Conservation (phyloP, 495 filamentous ascomycete genomes). For the Lasiosphaeria hispida region DNA sequence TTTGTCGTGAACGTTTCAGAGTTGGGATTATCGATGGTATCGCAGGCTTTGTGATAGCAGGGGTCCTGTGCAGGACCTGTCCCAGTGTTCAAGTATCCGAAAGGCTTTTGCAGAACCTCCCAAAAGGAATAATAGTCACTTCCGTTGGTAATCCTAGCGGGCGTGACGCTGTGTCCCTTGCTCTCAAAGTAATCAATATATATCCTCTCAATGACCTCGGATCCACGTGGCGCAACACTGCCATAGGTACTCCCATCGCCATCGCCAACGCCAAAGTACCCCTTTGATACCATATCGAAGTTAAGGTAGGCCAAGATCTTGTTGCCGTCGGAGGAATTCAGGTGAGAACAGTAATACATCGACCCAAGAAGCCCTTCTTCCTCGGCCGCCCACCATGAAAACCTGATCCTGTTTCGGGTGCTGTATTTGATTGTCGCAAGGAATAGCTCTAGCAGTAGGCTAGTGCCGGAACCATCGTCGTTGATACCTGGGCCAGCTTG, state of each 20-base stretch:
- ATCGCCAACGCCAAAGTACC: slow-evolving; percentile 44
- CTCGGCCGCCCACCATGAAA: slow-evolving; percentile 49
- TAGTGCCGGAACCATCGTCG: slow-evolving; percentile 35
- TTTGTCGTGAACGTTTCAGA: slow-evolving; percentile 39
- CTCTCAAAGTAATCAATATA: slow-evolving; percentile 33
- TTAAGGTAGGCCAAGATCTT: slow-evolving; percentile 46
- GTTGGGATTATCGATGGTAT: slow-evolving; percentile 41
- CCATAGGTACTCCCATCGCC: slow-evolving; percentile 37
- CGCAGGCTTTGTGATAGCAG: slow-evolving; percentile 47
- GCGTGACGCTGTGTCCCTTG: slow-evolving; percentile 32
- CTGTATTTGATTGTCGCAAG: slow-evolving; percentile 29
- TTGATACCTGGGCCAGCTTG: slow-evolving; percentile 43
- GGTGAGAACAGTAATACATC: slow-evolving; percentile 34
- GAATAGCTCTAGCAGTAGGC: slow-evolving; percentile 40
- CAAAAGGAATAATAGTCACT: slow-evolving; percentile 47
- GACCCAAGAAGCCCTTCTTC: slow-evolving; percentile 45
- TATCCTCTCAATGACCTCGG: slow-evolving; percentile 39
- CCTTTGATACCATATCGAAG: slow-evolving; percentile 43
- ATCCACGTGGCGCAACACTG: slow-evolving; percentile 32
- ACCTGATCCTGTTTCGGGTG: slow-evolving; percentile 40
- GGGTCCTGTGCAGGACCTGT: slow-evolving; percentile 40
- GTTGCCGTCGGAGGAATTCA: slow-evolving; percentile 33
- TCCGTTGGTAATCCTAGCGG: slow-evolving; percentile 37
- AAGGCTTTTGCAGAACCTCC: slow-evolving; percentile 46
- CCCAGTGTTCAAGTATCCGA: slow-evolving; percentile 43